Evolutionary conservation across 805 yeast species (phyloP).

Genomic region (Lachancea mirantina): DNA sequence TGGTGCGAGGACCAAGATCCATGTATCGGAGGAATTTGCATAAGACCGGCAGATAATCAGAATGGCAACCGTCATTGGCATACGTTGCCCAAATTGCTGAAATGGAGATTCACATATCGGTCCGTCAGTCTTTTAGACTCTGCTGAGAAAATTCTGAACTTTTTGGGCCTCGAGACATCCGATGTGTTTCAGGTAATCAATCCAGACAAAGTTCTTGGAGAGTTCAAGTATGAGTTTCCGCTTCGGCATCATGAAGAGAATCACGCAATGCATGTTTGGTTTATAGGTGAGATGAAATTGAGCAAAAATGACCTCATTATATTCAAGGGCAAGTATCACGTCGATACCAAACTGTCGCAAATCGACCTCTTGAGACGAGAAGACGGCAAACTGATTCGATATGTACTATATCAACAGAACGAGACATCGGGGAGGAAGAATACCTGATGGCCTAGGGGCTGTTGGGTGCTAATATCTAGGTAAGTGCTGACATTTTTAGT

Average conservation of each 20-base stretch:
- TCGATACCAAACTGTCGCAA: conserved; percentile 25
- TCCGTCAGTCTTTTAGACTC: conserved; percentile 17
- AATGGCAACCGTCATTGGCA: conserved; percentile 20
- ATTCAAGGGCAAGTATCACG: conserved; percentile 28
- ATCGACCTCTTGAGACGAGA: conserved; percentile 26
- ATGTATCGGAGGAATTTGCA: conserved; percentile 22
- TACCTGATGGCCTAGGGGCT: no score
- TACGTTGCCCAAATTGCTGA: conserved; percentile 17
- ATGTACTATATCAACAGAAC: conserved; percentile 22
- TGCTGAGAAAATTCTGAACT: conserved; percentile 13
- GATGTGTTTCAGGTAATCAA: conserved; percentile 22
- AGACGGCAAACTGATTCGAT: conserved; percentile 21
- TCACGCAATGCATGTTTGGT: conserved; percentile 26
- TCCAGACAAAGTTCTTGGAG: conserved; percentile 21
- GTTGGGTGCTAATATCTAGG: neutral
- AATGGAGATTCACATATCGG: conserved; percentile 23
- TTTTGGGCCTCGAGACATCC: conserved; percentile 19
- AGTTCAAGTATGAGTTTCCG: conserved; percentile 27
- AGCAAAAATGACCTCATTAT: conserved; percentile 18
- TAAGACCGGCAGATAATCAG: conserved; percentile 15
- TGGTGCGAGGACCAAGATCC: conserved; percentile 30
- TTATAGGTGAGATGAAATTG: conserved; percentile 25
- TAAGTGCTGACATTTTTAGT: neutral
- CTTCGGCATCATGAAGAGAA: conserved; percentile 16
- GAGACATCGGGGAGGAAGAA: conserved; percentile 6